These are phyloP conservation scores for Sisymbrium irio DNA, from an alignment of 345 rosid species.

Conservation along the genomic window DNA sequence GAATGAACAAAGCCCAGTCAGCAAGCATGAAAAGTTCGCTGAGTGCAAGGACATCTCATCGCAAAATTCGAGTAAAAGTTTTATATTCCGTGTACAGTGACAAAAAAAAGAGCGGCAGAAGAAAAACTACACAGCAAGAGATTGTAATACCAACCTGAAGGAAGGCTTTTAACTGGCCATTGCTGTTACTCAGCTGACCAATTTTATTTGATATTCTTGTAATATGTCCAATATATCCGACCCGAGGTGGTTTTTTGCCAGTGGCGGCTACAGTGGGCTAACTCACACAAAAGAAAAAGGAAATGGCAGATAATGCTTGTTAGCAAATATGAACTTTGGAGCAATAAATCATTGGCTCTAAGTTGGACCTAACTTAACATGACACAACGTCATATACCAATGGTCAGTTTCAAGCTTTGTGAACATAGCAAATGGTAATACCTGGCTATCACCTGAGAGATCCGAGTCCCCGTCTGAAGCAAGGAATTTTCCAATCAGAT, in stretches of 20 bases:
- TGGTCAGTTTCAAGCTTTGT: conserved; percentile 2
- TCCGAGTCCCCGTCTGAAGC: conserved; percentile 60
- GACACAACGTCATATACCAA: not conserved
- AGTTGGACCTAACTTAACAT: conserved; percentile 9
- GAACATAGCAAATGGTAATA: conserved; percentile 29
- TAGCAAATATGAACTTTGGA: conserved; percentile 5
- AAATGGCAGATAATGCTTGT: not conserved
- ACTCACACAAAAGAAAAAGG: conserved; percentile 28
- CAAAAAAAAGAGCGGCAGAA: not conserved
- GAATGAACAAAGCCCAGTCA: conserved; percentile 12
- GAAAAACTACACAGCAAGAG: conserved; percentile 8
- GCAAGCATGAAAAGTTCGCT: not conserved
- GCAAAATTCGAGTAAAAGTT: conserved; percentile 1
- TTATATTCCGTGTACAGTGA: conserved; percentile 5
- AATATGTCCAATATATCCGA: conserved; percentile 86
- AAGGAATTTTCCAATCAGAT: conserved; percentile 72
- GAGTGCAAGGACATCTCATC: not conserved
- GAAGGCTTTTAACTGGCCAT: conserved; percentile 52
- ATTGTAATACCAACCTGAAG: conserved; percentile 61
- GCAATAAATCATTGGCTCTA: conserved; percentile 4
- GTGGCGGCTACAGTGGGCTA: conserved; percentile 77
- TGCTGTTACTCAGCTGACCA: conserved; percentile 65
- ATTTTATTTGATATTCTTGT: conserved; percentile 88
- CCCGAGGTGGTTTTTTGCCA: conserved; percentile 71
- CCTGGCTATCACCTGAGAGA: conserved; percentile 65